Evolutionary conservation across 2,329 filamentous ascomycete species (phyloP).

Genomic region (Apiospora marii): DNA sequence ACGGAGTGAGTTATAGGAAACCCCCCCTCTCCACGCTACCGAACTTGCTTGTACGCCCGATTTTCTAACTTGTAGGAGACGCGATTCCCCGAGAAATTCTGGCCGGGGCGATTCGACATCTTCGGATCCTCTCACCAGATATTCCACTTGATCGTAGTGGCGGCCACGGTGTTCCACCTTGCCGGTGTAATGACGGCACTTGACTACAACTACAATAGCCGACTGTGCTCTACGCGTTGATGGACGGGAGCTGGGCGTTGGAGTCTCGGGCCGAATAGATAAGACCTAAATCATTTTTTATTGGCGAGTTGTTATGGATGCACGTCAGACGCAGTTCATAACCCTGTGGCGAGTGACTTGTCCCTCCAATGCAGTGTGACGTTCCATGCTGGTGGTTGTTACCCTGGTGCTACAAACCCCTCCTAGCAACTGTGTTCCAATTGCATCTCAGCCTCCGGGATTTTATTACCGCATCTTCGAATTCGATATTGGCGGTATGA

Average conservation of each 20-base stretch:
- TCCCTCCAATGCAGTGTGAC: background rate
- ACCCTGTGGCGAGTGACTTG: background rate
- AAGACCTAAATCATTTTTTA: constrained; percentile 6
- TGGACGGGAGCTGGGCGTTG: constrained; percentile 6
- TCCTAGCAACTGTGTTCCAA: background rate
- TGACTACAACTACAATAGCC: constrained; percentile 27
- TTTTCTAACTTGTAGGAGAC: constrained; percentile 40
- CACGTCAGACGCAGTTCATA: constrained; percentile 15
- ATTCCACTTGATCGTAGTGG: constrained; percentile 54
- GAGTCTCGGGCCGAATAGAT: constrained; percentile 16
- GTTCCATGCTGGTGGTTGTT: background rate
- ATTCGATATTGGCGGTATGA: background rate
- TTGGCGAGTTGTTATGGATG: constrained; percentile 4
- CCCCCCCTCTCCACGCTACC: constrained; percentile 23
- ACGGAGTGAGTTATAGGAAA: constrained; percentile 45
- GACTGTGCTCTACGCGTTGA: constrained; percentile 14
- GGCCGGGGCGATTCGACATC: constrained; percentile 53
- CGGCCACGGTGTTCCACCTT: constrained; percentile 50
- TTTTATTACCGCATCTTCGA: background rate
- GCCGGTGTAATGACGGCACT: constrained; percentile 43
- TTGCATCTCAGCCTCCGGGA: background rate
- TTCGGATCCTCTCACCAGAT: constrained; percentile 54
- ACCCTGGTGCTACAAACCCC: background rate
- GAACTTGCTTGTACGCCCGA: background rate
- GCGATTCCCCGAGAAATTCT: constrained; percentile 51